Base-by-base conservation (phyloP, 179 eudicot species). In the Beta lomatogona region DNA sequence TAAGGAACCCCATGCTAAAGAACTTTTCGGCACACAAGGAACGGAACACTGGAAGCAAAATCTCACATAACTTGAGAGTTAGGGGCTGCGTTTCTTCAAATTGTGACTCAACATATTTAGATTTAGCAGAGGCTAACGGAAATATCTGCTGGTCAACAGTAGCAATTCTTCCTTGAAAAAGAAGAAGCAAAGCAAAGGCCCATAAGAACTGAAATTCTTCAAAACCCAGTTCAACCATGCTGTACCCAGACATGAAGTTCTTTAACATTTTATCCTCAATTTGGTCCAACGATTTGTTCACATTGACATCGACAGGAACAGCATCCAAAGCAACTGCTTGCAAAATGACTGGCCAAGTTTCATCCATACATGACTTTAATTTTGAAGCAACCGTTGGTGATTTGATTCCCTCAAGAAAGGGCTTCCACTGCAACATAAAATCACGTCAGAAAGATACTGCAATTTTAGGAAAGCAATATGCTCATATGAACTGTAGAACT, bases 271-370 rank as follows among this genome's bases (percentile, higher is more conserved):
- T 72, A 45, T 85, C 84, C 78, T 83, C 88, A 83, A 75, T 63
- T 78, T 83, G 73, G 67, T 76, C 83, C 45, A 85, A 83, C 82
- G 93, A 86, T 74, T 54, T 83, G 77, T 82, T 84, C 82, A 61
- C 54, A 66, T 85, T 70, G 75, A 81, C 82, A 82, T 85, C 79
- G 61, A 75, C 86, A 86, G 98, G 99, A 88, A 85, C 89, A 52
- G 98, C 97, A 90, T 97, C 99, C 85, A 97, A 88, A 71, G 92
- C 92, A 86, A 94, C 86, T 77, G 99, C 99, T 88, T 95, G 97
- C 82, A 97, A 81, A 82, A 97, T 92, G 53, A 97, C 86, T 57
- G 99, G 98, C 98, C 99, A 97, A 60, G 96, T 90, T 85, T 95
- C 97, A 84, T 94, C 93, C 78, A 97, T 83, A 86, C 98, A 97